Percentiles rank a stretch among this genome's conserved stretches.
Conservation (phyloP, 106 monocot species). For the Allium cepa region DNA sequence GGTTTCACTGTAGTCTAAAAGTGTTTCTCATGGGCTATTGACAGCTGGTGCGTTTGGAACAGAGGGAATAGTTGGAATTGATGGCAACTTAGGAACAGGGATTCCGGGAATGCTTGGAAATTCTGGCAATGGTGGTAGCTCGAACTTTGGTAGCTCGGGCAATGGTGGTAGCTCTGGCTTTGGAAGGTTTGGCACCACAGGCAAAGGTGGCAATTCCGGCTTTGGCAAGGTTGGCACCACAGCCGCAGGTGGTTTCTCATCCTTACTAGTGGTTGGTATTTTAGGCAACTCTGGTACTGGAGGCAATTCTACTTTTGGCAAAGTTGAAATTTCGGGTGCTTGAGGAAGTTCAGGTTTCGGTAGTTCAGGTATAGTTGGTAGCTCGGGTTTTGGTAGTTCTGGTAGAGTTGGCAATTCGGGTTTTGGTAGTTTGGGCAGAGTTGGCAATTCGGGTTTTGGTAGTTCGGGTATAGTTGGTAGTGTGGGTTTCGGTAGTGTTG, state of each 20-base stretch:
- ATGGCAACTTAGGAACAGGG: neutral
- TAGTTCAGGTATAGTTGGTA: neutral
- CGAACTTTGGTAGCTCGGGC: neutral
- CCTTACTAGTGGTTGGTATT: neutral
- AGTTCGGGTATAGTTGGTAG: neutral
- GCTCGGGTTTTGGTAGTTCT: neutral
- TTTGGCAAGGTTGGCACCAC: conserved; percentile 3
- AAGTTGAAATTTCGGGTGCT: neutral
- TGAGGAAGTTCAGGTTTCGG: neutral
- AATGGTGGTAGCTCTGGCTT: conserved; percentile 3
- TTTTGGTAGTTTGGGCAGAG: conserved; percentile 2
- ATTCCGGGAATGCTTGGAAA: neutral
- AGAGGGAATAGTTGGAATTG: neutral
- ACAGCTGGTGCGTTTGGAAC: neutral
- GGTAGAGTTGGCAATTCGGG: neutral
- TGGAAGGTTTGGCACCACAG: conserved; percentile 2
- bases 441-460: conserved; percentile 9
- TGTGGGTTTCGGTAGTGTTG: no score
- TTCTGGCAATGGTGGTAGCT: neutral
- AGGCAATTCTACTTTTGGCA: conserved; percentile 3
- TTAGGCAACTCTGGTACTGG: conserved; percentile 12
- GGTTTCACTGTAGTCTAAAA: no score
- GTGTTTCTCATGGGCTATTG: no score
- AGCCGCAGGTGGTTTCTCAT: neutral
- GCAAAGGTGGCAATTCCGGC: conserved; percentile 3